A percentile compares a stretch with the other conserved stretches of the same genome.
Evolutionary conservation across 2,329 filamentous ascomycete genomes (phyloP).

Genomic region (Colletotrichum caudatum): DNA sequence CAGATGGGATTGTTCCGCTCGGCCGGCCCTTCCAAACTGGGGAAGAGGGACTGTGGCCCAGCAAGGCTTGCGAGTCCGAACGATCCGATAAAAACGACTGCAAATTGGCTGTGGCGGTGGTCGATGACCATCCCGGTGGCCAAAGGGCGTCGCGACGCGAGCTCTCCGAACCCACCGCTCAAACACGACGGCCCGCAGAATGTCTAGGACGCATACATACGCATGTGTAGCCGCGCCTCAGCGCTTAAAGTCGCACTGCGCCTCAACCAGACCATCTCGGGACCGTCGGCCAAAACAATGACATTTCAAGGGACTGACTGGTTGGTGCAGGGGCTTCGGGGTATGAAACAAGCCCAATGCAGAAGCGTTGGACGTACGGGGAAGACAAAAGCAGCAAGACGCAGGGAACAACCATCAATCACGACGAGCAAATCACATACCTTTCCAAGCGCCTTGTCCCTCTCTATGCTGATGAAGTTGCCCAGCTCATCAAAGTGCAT

Average conservation of each 20-base stretch:
- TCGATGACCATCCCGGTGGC: conserved; percentile 7
- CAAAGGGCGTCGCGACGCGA: conserved; percentile 6
- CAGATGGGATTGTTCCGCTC: conserved; percentile 17
- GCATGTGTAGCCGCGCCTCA: conserved; percentile 50
- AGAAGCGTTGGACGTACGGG: conserved; percentile 22
- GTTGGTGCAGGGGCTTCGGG: conserved; percentile 11
- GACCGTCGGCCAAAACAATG: conserved; percentile 38
- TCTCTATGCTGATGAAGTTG: conserved; percentile 86
- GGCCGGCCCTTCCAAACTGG: conserved; percentile 5
- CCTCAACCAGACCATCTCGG: conserved; percentile 29
- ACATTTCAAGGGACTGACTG: conserved; percentile 3
- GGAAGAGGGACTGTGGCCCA: neutral
- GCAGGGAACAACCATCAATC: conserved; percentile 43
- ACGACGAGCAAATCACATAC: conserved; percentile 60
- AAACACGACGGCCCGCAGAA: conserved; percentile 22
- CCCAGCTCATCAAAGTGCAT: conserved; percentile 87
- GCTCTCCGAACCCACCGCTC: conserved; percentile 23
- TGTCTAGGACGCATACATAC: conserved; percentile 23
- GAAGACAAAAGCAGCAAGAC: conserved; percentile 20
- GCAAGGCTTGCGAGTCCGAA: conserved; percentile 39
- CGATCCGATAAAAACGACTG: conserved; percentile 15
- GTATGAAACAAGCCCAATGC: conserved; percentile 30
- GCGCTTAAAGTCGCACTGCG: conserved; percentile 44
- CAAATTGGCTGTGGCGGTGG: neutral
- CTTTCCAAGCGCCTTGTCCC: conserved; percentile 88